Conservation (phyloP, 768 basidiomycete genomes). For the Lactarius psammicola region DNA sequence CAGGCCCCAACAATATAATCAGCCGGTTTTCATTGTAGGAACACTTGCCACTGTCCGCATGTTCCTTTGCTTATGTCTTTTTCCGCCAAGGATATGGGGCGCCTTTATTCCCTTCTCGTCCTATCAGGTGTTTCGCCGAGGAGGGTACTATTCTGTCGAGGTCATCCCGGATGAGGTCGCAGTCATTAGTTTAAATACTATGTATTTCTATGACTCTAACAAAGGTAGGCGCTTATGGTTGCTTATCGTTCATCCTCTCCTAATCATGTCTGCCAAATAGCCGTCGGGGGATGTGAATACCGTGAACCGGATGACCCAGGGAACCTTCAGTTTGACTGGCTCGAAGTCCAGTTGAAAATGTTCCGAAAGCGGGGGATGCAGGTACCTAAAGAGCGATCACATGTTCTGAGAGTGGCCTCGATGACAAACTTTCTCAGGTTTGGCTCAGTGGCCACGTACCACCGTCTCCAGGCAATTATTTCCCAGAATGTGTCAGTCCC, state of each 20-base stretch:
- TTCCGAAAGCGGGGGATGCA: slow-evolving; percentile 73
- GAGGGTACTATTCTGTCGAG: slow-evolving; percentile 82
- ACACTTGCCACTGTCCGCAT: not conserved
- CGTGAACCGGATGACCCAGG: slow-evolving; percentile 74
- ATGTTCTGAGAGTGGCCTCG: not conserved
- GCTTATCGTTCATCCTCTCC: not conserved
- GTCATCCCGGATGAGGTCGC: slow-evolving; percentile 74
- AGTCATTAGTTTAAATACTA: slow-evolving; percentile 82
- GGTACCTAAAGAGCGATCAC: slow-evolving; percentile 38
- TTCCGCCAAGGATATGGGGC: slow-evolving; percentile 64
- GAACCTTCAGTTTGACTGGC: slow-evolving; percentile 85
- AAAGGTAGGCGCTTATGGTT: slow-evolving; percentile 50
- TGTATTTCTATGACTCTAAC: slow-evolving; percentile 90
- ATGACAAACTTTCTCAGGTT: slow-evolving; percentile 37
- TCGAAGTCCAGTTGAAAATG: slow-evolving; percentile 74
- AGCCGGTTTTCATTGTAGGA: slow-evolving; percentile 67
- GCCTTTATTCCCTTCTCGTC: slow-evolving; percentile 76
- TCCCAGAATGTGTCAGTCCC: slow-evolving; percentile 74
- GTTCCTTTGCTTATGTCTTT: not conserved
- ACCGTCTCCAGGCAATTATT: slow-evolving; percentile 76
- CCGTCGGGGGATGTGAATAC: slow-evolving; percentile 71
- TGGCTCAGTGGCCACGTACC: slow-evolving; percentile 81
- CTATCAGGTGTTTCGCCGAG: slow-evolving; percentile 79
- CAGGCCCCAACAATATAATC: slow-evolving; percentile 68
- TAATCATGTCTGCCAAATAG: slow-evolving; percentile 38